Base-by-base conservation (phyloP, 306 rosid species). In the Prunus armeniaca region DNA sequence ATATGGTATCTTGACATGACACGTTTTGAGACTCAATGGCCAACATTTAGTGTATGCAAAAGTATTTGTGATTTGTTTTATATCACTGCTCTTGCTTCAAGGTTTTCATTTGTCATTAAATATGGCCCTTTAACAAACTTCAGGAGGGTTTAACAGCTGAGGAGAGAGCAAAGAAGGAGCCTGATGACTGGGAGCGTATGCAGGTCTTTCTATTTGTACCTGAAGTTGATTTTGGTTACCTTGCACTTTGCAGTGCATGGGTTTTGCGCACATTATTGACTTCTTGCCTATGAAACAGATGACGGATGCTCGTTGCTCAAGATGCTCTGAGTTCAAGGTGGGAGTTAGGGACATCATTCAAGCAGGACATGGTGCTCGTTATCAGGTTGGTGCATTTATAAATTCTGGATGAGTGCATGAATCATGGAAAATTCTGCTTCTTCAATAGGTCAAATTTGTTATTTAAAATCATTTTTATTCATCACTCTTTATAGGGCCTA, bases 61-160 rank as follows among this genome's bases (percentile, higher is more conserved):
- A 20, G 11, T 18, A n/a, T 14, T 52, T 64, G 68, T 17, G 19
- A 64, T 49, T 49, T 49, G 17, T 18, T 60, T 54, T n/a, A 25
- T 49, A 20, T 15, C 15, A 12, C 32, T n/a, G 55, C 20, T 30
- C 18, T 30, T 49, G 14, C 12, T 61, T 14, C 6, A 65, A 3
- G 30, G 47, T 61, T 62, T 49, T 50, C 9, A 32, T 61, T 38
- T 57, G 3, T 32, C 22, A 2, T 52, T 52, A 63, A 41, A 30
- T 4, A 4, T 9, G 24, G 51, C 17, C 12, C 14, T 34, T 61
- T 24, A 72, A 55, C 74, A 52, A 72, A 83, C 69, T 80, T 74
- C 84, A 96, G 98, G 98, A 92, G 81, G 99, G 98, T 79, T 82
- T 92, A 80, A 87, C 91, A 28, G 88, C 93, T 17, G 99, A 89